Evolutionary conservation across 352 stramenopile genomes (phyloP).

Genomic region (Aphanomyces stellatus): DNA sequence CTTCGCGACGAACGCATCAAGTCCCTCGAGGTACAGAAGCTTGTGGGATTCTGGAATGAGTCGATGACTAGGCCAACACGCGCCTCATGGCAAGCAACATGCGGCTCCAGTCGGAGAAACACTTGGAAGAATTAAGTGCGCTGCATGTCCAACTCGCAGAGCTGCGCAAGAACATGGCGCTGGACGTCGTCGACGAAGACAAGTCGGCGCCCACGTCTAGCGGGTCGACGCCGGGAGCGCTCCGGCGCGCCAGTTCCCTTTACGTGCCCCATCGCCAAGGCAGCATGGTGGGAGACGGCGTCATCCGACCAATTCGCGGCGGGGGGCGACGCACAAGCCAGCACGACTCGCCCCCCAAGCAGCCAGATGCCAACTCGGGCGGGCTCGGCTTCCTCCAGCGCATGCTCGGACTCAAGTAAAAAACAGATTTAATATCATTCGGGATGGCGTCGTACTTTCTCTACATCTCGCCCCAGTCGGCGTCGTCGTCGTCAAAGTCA

Average conservation of each 20-base stretch:
- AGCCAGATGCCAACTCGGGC: not conserved
- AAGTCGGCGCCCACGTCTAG: conserved; percentile 33
- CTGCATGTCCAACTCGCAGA: conserved; percentile 78
- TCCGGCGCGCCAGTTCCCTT: conserved; percentile 33
- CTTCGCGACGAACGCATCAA: conserved; percentile 86
- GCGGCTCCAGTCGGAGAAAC: conserved; percentile 80
- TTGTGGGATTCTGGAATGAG: too few species aligned
- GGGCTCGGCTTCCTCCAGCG: conserved; percentile 5
- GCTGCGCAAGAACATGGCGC: conserved; percentile 37
- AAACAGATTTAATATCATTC: not conserved
- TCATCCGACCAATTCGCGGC: conserved; percentile 10
- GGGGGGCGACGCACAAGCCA: not conserved
- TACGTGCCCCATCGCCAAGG: conserved; percentile 9
- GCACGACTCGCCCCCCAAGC: not conserved
- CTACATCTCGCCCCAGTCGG: conserved; percentile 81
- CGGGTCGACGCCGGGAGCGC: conserved; percentile 54
- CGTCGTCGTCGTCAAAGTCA: conserved; percentile 71
- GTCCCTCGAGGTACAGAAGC: conserved; percentile 66
- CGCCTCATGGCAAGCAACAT: conserved; percentile 84
- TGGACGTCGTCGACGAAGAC: not conserved
- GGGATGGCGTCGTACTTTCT: not conserved
- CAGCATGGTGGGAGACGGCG: not conserved
- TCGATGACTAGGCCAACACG: conserved; percentile 59
- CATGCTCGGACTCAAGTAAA: conserved; percentile 7
- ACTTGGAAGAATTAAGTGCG: conserved; percentile 81